Conservation (phyloP, 352 stramenopile species). For the Phytophthora pseudosyringae region DNA sequence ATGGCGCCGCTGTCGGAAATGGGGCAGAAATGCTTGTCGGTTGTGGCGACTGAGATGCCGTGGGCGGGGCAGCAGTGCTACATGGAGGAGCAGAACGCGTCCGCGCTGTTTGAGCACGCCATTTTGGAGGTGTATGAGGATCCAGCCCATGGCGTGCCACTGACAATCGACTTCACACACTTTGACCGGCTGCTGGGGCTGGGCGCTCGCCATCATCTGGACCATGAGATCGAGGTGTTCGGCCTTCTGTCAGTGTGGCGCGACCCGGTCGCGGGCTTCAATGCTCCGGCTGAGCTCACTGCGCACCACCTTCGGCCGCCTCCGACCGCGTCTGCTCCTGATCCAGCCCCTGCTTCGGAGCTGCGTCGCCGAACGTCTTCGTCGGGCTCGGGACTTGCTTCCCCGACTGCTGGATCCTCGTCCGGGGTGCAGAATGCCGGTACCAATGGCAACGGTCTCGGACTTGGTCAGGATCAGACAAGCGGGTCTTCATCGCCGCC, state of each 20-base stretch:
- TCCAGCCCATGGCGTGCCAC: constrained; percentile 32
- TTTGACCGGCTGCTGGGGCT: constrained; percentile 73
- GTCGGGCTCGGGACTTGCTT: constrained; percentile 21
- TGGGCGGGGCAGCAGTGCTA: constrained; percentile 85
- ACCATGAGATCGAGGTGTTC: constrained; percentile 79
- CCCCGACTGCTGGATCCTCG: constrained; percentile 24
- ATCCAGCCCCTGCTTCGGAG: constrained; percentile 24
- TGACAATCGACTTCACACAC: constrained; percentile 70
- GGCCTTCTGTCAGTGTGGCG: constrained; percentile 75
- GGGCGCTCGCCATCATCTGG: constrained; percentile 53
- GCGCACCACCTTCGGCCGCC: constrained; percentile 31
- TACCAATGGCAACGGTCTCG: constrained; percentile 10
- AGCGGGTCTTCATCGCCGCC: constrained; percentile 15
- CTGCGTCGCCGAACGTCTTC: constrained; percentile 29
- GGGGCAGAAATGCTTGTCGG: constrained; percentile 75
- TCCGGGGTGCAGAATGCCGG: constrained; percentile 5
- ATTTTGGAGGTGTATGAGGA: constrained; percentile 72
- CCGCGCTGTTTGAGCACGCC: constrained; percentile 73
- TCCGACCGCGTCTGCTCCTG: constrained; percentile 30
- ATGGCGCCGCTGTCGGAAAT: constrained; percentile 61
- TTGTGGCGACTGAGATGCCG: constrained; percentile 80
- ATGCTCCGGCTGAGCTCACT: constrained; percentile 54
- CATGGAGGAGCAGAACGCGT: constrained; percentile 67
- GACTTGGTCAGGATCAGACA: constrained; percentile 19
- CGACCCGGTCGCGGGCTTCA: constrained; percentile 65